Evolutionary conservation across 306 rosid genomes (phyloP).

Genomic region (Cucumis cinereus): DNA sequence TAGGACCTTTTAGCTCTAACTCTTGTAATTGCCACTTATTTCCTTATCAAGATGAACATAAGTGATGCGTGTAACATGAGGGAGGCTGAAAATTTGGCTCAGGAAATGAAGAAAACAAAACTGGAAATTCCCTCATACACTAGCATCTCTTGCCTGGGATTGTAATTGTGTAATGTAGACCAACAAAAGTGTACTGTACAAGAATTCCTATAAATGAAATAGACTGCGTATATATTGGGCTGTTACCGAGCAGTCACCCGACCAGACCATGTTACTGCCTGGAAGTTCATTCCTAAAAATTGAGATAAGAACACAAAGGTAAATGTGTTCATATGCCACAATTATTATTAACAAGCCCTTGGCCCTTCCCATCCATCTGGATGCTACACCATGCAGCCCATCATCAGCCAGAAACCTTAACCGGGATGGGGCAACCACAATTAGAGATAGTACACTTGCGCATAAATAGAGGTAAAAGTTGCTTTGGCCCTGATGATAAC

Average conservation of each 20-base stretch:
- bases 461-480: neutral
- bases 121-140: neutral
- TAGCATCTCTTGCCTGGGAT: neutral
- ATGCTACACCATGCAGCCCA: neutral
- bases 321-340: neutral
- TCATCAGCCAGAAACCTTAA: neutral
- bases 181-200: neutral
- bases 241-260: neutral
- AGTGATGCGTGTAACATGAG: neutral
- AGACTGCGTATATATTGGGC: neutral
- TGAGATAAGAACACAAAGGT: neutral
- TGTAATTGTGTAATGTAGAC: neutral
- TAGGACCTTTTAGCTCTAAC: too few relatives aligned
- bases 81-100: neutral
- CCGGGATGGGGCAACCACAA: neutral
- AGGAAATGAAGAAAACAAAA: neutral
- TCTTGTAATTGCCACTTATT: too few relatives aligned
- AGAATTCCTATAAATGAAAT: neutral
- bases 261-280: neutral
- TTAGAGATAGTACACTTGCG: neutral
- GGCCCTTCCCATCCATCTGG: neutral
- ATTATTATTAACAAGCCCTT: neutral
- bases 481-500: neutral
- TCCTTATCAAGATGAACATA: neutral
- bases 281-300: neutral